These are phyloP conservation scores for Oryza nivara DNA, from an alignment of 176 grass and related monocot genomes.

Conservation along the genomic window DNA sequence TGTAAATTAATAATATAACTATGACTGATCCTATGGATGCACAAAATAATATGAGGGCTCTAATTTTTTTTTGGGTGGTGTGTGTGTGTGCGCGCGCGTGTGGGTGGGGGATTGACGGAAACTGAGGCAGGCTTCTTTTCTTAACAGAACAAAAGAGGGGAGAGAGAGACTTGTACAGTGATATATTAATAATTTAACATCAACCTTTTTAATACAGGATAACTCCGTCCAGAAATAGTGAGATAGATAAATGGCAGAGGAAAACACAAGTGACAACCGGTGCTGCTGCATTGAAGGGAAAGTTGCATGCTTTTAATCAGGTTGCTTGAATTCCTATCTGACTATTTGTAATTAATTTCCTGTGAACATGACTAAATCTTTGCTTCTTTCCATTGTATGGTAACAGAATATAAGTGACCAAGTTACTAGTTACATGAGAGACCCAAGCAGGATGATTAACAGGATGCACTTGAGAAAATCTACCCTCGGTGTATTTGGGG, in stretches of 20 bases:
- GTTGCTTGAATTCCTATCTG: constrained; percentile 43
- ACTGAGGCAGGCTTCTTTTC: neutral
- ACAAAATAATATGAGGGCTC: neutral
- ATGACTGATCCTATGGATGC: neutral
- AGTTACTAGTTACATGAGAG: constrained; percentile 91
- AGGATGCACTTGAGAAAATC: constrained; percentile 73
- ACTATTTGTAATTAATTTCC: constrained; percentile 20
- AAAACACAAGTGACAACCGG: constrained; percentile 89
- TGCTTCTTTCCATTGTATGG: constrained; percentile 29
- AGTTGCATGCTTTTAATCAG: constrained; percentile 96
- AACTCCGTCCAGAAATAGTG: constrained; percentile 68
- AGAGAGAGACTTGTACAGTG: neutral
- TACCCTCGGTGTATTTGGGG: constrained; percentile 70
- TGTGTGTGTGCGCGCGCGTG: neutral
- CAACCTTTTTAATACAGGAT: constrained; percentile 53
- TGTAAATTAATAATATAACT: neutral
- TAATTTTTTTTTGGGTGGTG: neutral
- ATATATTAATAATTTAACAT: neutral
- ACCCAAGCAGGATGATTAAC: constrained; percentile 89
- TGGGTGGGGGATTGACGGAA: neutral
- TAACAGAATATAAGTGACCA: constrained; percentile 83
- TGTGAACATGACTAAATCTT: neutral
- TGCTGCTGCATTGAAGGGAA: constrained; percentile 86
- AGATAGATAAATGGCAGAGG: constrained; percentile 95
- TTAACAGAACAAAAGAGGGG: neutral